Conservation (phyloP, 176 grass and related monocot species). For the Oryza nivara region DNA sequence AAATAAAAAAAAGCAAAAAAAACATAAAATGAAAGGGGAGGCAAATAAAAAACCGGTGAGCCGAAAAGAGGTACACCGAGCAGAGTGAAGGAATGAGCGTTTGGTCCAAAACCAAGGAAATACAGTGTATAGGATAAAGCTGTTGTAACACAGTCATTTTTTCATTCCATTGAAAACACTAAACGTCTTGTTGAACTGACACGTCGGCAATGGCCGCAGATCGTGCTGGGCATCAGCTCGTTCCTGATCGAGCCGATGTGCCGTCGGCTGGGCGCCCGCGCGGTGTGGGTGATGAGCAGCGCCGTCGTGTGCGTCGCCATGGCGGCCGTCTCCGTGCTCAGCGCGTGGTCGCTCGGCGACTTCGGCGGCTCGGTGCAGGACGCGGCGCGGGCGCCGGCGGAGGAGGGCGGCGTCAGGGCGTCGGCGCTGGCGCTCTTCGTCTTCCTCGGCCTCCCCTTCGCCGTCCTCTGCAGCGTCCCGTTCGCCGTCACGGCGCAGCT, state of each 20-base stretch:
- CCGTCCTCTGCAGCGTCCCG: constrained; percentile 82
- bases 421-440: constrained; percentile 61
- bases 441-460: constrained; percentile 75
- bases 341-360: constrained; percentile 63
- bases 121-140: too few species aligned
- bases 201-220: neutral
- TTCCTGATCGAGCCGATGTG: constrained; percentile 84
- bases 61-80: too few species aligned
- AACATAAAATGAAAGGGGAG: too few species aligned
- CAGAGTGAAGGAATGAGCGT: too few species aligned
- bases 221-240: constrained; percentile 59
- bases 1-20: too few species aligned
- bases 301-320: constrained; percentile 57
- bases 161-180: too few species aligned
- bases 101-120: too few species aligned
- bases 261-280: constrained; percentile 45
- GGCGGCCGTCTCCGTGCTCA: constrained; percentile 58
- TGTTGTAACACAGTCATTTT: too few species aligned
- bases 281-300: constrained; percentile 73
- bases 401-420: constrained; percentile 49
- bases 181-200: too few species aligned
- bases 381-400: constrained; percentile 17
- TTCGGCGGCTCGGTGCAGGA: constrained; percentile 57
- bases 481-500: constrained; percentile 81
- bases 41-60: too few species aligned